A percentile compares a stretch with the other conserved stretches of the same genome.
Evolutionary conservation across 768 basidiomycete genomes (phyloP).

Genomic region (Gyrodon lividus): DNA sequence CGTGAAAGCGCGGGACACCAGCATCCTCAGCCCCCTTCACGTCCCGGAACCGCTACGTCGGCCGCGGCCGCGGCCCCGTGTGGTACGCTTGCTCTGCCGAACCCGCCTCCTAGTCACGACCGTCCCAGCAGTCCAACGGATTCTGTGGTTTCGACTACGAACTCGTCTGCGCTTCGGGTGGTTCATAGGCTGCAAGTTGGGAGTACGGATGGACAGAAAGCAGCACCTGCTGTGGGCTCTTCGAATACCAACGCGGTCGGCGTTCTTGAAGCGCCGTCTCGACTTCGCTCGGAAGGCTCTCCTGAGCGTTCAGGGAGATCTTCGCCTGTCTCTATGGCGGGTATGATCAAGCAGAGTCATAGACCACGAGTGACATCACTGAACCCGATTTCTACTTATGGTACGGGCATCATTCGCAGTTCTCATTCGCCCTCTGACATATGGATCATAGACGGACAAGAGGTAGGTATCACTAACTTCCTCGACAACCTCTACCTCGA

Average conservation of each 20-base stretch:
- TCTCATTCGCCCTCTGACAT: slow-evolving; percentile 1
- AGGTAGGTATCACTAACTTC: slow-evolving; percentile 84
- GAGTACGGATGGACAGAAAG: slow-evolving; percentile 76
- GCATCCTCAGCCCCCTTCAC: slow-evolving; percentile 15
- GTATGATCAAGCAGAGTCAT: slow-evolving; percentile 49
- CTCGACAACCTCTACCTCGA: slow-evolving; percentile 90
- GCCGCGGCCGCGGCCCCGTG: slow-evolving; percentile 10
- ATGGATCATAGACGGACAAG: slow-evolving; percentile 69
- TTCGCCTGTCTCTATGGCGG: slow-evolving; percentile 68
- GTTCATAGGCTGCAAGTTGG: slow-evolving; percentile 67
- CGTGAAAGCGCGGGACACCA: slow-evolving; percentile 43
- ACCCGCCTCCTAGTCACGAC: slow-evolving; percentile 34
- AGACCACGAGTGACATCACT: slow-evolving; percentile 51
- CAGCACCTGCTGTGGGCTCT: slow-evolving; percentile 86
- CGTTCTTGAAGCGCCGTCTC: slow-evolving; percentile 72
- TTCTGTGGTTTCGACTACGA: slow-evolving; percentile 71
- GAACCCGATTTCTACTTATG: slow-evolving; percentile 68
- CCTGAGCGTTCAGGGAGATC: slow-evolving; percentile 74
- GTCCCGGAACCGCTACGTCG: slow-evolving; percentile 5
- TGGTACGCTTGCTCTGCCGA: slow-evolving; percentile 25
- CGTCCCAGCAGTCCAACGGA: slow-evolving; percentile 81
- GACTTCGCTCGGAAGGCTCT: slow-evolving; percentile 62
- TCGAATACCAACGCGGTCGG: slow-evolving; percentile 83
- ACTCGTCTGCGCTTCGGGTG: slow-evolving; percentile 58
- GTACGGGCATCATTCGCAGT: slow-evolving; percentile 36